These are phyloP conservation scores for Globisporangium radiosum DNA, from an alignment of 352 stramenopile genomes.

Conservation along the genomic window DNA sequence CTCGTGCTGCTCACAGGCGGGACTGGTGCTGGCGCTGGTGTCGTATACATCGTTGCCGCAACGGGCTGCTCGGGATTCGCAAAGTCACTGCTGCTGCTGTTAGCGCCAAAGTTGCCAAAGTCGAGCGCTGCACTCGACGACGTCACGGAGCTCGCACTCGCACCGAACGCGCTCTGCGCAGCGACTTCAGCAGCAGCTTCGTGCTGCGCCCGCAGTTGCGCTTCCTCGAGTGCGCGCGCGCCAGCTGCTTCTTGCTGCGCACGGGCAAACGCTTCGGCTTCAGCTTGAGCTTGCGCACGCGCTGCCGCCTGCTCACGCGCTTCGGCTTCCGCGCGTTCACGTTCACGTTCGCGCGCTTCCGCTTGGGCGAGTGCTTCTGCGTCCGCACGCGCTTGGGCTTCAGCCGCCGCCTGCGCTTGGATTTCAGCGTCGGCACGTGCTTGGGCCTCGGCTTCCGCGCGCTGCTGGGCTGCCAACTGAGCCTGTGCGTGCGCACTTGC, in stretches of 20 bases:
- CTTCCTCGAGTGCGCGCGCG: constrained; percentile 24
- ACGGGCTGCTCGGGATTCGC: constrained; percentile 5
- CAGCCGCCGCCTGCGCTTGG: constrained; percentile 22
- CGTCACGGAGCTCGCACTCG: constrained; percentile 11
- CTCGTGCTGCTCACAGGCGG: constrained; percentile 12
- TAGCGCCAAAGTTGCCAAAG: constrained; percentile 22
- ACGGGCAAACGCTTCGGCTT: constrained; percentile 14
- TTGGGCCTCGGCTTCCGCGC: constrained; percentile 6
- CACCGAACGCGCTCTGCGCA: too few relatives aligned
- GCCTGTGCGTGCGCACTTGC: too few relatives aligned
- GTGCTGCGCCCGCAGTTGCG: constrained; percentile 14
- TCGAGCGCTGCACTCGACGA: constrained; percentile 1
- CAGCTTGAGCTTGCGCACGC: constrained; percentile 15
- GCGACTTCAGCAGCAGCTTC: constrained; percentile 13
- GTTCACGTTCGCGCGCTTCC: neutral
- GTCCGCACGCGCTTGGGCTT: constrained; percentile 17
- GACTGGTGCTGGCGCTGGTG: constrained; percentile 11
- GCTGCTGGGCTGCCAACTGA: too few relatives aligned
- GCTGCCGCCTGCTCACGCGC: too few relatives aligned
- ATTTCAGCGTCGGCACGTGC: constrained; percentile 11
- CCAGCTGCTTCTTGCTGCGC: constrained; percentile 22
- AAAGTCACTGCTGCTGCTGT: too few relatives aligned
- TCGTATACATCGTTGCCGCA: constrained; percentile 21
- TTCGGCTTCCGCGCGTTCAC: constrained; percentile 11
- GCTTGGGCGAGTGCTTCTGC: constrained; percentile 10